Evolutionary conservation across 495 filamentous ascomycete genomes (phyloP).

Genomic region (Pyronema omphalodes): DNA sequence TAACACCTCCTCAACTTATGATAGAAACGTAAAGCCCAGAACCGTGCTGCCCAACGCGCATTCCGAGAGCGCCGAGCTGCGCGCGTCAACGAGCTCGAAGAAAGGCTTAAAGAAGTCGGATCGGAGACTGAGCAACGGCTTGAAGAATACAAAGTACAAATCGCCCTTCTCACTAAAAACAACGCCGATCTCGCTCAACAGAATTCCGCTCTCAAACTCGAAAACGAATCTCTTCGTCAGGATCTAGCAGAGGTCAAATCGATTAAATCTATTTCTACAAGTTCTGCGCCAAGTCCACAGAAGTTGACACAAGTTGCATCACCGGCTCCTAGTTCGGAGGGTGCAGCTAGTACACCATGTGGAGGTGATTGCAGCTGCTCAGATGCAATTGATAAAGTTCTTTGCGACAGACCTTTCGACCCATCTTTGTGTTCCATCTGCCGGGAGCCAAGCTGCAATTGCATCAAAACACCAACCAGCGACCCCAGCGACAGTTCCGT

Average conservation of each 20-base stretch:
- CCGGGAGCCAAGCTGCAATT: not conserved
- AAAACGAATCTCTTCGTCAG: slow-evolving; percentile 14
- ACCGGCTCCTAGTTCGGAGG: slow-evolving; percentile 14
- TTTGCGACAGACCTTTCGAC: slow-evolving; percentile 6
- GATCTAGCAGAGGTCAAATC: slow-evolving; percentile 26
- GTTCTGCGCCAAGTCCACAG: not conserved
- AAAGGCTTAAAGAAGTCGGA: slow-evolving; percentile 52
- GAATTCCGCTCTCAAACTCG: slow-evolving; percentile 11
- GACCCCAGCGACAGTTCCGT: slow-evolving; percentile 30
- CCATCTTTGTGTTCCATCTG: not conserved
- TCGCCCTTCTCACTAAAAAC: slow-evolving; percentile 28
- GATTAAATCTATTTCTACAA: slow-evolving; percentile 20
- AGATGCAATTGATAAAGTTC: slow-evolving; percentile 14
- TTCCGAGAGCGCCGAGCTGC: slow-evolving; percentile 78
- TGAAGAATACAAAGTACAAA: slow-evolving; percentile 29
- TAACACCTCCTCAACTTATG: not conserved
- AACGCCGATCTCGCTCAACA: slow-evolving; percentile 17
- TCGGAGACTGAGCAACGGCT: slow-evolving; percentile 32
- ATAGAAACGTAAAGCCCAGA: slow-evolving; percentile 72
- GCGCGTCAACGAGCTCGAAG: slow-evolving; percentile 69
- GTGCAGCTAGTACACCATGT: slow-evolving; percentile 10
- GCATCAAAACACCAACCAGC: slow-evolving; percentile 20
- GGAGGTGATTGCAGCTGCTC: slow-evolving; percentile 7
- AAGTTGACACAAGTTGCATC: slow-evolving; percentile 21
- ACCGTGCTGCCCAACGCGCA: slow-evolving; percentile 76